Evolutionary conservation across 108 stramenopile genomes (phyloP).

Genomic region (Mediolabrus comicus): DNA sequence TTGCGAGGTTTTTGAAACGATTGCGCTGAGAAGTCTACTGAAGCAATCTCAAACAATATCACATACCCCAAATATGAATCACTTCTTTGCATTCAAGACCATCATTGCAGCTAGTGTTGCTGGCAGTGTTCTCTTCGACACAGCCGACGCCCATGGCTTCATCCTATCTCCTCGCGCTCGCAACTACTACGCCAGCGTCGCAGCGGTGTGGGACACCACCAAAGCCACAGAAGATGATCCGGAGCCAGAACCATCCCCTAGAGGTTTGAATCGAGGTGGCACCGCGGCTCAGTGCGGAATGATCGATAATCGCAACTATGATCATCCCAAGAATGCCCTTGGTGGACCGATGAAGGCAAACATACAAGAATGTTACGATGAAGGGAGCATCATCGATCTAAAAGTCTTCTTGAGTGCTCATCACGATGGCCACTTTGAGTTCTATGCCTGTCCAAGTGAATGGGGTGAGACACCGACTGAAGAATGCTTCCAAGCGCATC

Average conservation of each 20-base stretch:
- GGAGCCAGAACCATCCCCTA: neutral
- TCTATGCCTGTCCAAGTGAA: slow-evolving; percentile 39
- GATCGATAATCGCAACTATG: neutral
- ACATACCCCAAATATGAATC: no score
- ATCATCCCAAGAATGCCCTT: slow-evolving; percentile 4
- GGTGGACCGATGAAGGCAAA: slow-evolving; percentile 33
- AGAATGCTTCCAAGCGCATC: slow-evolving; percentile 42
- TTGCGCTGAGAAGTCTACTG: no score
- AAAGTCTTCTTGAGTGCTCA: slow-evolving; percentile 31
- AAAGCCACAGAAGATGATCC: slow-evolving; percentile 5
- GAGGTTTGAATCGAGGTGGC: neutral
- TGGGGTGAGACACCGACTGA: slow-evolving; percentile 35
- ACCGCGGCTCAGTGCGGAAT: neutral
- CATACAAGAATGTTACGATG: slow-evolving; percentile 21
- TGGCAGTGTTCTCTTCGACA: no score
- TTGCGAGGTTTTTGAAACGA: no score
- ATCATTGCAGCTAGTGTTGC: no score
- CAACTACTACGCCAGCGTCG: neutral
- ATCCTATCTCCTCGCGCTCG: neutral
- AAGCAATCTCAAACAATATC: no score
- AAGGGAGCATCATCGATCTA: slow-evolving; percentile 27
- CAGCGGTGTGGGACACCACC: neutral
- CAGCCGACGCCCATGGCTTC: slow-evolving; percentile 6
- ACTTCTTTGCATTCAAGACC: no score
- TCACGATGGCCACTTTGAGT: slow-evolving; percentile 47